Conservation (phyloP, 2,329 filamentous ascomycete species). For the Leptodontidium sp. region DNA sequence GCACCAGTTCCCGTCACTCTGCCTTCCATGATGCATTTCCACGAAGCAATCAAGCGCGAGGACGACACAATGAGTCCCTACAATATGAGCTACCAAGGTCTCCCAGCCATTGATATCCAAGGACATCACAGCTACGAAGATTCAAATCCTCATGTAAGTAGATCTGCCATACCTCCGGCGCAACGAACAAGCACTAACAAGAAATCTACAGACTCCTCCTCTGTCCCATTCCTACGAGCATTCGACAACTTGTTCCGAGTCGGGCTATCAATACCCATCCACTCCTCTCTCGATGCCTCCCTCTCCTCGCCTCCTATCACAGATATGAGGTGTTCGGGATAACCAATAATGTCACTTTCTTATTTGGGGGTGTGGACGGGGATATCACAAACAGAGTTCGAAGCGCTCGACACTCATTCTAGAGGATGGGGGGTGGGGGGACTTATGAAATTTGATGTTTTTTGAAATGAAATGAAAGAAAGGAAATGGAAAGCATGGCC, state of each 20-base stretch:
- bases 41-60: conserved; percentile 73
- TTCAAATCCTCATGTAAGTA: conserved; percentile 79
- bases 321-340: conserved; percentile 38
- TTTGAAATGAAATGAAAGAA: conserved; percentile 27
- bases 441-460: conserved; percentile 31
- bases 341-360: conserved; percentile 27
- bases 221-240: conserved; percentile 78
- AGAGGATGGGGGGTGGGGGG: conserved; percentile 30
- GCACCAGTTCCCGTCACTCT: conserved; percentile 65
- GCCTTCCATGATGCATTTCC: conserved; percentile 70
- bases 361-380: conserved; percentile 19
- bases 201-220: conserved; percentile 70
- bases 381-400: conserved; percentile 42
- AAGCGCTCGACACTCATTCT: conserved; percentile 48
- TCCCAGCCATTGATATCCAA: conserved; percentile 67
- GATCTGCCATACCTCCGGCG: conserved; percentile 39
- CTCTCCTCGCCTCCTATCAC: conserved; percentile 63
- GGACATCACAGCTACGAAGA: conserved; percentile 68
- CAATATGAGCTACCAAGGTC: conserved; percentile 72
- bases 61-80: conserved; percentile 67
- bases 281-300: conserved; percentile 78
- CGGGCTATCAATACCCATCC: conserved; percentile 68
- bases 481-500: conserved; percentile 38
- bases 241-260: conserved; percentile 69
- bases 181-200: conserved; percentile 13